Percentiles rank a stretch among this genome's conserved stretches.
Evolutionary conservation across 306 rosid genomes (phyloP).

Genomic region (Cercis canadensis): DNA sequence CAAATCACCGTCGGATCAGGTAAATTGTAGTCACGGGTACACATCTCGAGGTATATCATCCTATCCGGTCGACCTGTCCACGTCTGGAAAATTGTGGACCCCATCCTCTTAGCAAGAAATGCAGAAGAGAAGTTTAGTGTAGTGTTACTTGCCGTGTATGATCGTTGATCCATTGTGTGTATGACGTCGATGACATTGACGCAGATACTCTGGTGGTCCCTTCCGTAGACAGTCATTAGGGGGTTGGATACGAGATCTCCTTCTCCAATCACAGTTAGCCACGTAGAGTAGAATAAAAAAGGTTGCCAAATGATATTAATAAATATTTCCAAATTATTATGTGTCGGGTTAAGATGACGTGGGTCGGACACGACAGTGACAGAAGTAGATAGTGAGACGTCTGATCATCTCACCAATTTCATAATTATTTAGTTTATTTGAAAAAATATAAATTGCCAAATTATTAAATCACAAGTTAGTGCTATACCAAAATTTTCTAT

Average conservation of each 20-base stretch:
- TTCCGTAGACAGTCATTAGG: conserved; percentile 3
- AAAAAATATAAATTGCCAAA: no score
- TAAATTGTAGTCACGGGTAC: background rate
- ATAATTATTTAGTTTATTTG: background rate
- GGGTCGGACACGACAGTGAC: conserved; percentile 50
- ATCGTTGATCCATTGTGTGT: conserved; percentile 37
- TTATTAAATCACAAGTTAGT: no score
- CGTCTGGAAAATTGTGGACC: conserved; percentile 9
- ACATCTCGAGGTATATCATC: conserved; percentile 33
- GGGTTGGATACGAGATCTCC: conserved; percentile 42
- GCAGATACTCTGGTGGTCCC: conserved; percentile 61
- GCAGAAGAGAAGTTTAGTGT: background rate
- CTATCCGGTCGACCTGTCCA: conserved; percentile 35
- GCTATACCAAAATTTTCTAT: no score
- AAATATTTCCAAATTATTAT: conserved; percentile 41
- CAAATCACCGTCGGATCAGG: conserved; percentile 33
- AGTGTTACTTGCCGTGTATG: conserved; percentile 52
- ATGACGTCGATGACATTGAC: conserved; percentile 65
- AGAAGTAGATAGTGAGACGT: conserved; percentile 40
- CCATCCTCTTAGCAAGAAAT: background rate
- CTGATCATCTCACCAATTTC: conserved; percentile 37
- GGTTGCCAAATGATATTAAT: conserved; percentile 38
- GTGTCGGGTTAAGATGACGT: conserved; percentile 65
- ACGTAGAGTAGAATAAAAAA: conserved; percentile 15
- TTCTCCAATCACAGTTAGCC: conserved; percentile 18